A percentile compares a stretch with the other conserved stretches of the same genome.
phyloP scores from a whole-genome alignment of 768 basidiomycete genomes.

The Mycena polygramma region DNA sequence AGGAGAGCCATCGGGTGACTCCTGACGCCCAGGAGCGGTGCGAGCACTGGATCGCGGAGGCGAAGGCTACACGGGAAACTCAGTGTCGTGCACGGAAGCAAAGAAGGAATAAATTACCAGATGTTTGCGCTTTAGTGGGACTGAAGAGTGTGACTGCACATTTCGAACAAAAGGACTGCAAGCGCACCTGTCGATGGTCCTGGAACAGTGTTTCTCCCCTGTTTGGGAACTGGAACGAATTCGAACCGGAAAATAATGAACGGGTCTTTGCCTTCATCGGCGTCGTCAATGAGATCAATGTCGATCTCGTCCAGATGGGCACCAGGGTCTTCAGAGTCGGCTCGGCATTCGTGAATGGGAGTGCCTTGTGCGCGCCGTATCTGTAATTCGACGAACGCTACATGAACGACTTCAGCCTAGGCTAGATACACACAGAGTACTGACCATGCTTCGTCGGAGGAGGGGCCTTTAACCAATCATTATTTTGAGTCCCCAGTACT shows the following conservation, averaged over 20 bases:
- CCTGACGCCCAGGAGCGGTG: background rate
- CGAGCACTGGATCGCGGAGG: background rate
- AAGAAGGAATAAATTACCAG: background rate
- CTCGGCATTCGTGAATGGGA: conserved; percentile 6
- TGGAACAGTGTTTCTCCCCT: background rate
- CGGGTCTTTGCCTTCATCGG: conserved; percentile 1
- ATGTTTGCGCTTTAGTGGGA: conserved; percentile 22
- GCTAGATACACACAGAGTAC: background rate
- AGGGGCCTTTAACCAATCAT: background rate
- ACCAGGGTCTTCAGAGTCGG: background rate
- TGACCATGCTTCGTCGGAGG: conserved; percentile 7
- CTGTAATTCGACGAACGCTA: conserved; percentile 3
- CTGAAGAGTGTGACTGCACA: background rate
- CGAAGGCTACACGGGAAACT: background rate
- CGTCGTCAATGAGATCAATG: conserved; percentile 20
- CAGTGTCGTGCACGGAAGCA: too few species aligned
- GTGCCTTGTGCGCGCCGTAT: conserved; percentile 20
- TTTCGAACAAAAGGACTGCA: too few species aligned
- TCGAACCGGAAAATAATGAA: conserved; percentile 20
- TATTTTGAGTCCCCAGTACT: background rate
- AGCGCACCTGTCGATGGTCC: background rate
- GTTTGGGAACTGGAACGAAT: background rate
- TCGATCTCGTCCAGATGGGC: conserved; percentile 5
- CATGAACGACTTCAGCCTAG: background rate
- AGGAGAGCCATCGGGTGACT: background rate